Conservation (phyloP, 805 yeast genomes). For the Grigorovia yakushimaensis region DNA sequence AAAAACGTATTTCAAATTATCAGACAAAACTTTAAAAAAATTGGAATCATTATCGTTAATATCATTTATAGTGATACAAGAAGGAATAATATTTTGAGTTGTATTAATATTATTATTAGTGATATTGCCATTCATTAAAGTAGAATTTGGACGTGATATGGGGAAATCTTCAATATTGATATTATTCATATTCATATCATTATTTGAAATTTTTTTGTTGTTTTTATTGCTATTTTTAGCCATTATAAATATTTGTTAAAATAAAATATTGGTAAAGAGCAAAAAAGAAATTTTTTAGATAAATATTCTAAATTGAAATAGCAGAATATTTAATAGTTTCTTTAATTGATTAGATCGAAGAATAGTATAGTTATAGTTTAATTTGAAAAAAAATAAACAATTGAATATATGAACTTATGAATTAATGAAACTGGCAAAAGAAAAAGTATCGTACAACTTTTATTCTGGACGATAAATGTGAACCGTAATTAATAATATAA, state of each 20-base stretch:
- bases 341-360: too few relatives aligned
- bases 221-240: neutral
- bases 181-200: neutral
- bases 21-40: conserved; percentile 22
- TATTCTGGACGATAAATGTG: neutral
- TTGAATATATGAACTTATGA: too few relatives aligned
- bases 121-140: neutral
- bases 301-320: too few relatives aligned
- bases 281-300: too few relatives aligned
- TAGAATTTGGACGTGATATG: neutral
- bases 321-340: too few relatives aligned
- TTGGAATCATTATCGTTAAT: conserved; percentile 14
- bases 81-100: neutral
- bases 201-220: neutral
- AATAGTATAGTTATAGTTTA: neutral
- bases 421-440: neutral
- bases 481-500: neutral
- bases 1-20: conserved; percentile 22
- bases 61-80: neutral
- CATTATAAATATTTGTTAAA: neutral
- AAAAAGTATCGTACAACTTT: neutral
- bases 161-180: neutral
- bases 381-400: too few relatives aligned
- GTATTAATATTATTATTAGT: neutral
- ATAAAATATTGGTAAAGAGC: neutral